Evolutionary conservation across 306 rosid genomes (phyloP).

Genomic region (Prunus kanzakura): DNA sequence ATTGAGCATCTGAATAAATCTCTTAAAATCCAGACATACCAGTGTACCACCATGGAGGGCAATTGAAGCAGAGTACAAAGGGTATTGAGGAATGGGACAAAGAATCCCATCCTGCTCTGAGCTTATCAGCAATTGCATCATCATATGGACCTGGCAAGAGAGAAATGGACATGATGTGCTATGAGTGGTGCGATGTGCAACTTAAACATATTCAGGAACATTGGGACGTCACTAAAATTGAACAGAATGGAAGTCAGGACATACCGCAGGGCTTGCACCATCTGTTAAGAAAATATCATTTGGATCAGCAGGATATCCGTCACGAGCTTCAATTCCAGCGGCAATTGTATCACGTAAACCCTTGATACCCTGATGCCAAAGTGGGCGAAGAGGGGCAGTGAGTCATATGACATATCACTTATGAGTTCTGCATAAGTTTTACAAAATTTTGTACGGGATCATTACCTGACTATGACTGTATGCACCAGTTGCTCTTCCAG

Average conservation of each 20-base stretch:
- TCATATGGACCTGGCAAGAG: slow-evolving; percentile 69
- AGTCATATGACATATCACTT: neutral
- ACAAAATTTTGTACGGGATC: slow-evolving; percentile 7
- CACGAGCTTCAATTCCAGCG: slow-evolving; percentile 81
- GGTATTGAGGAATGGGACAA: slow-evolving; percentile 95
- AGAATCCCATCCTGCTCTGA: slow-evolving; percentile 78
- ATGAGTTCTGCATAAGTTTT: neutral
- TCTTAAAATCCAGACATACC: slow-evolving; percentile 40
- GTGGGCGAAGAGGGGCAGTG: slow-evolving; percentile 12
- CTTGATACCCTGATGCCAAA: slow-evolving; percentile 61
- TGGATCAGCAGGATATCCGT: slow-evolving; percentile 75
- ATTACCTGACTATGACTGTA: slow-evolving; percentile 92
- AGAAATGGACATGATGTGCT: slow-evolving; percentile 5
- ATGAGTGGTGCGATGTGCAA: neutral
- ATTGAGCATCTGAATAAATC: neutral
- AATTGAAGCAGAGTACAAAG: slow-evolving; percentile 90
- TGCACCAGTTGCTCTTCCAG: slow-evolving; percentile 93
- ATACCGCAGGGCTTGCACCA: slow-evolving; percentile 93
- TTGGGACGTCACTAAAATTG: neutral
- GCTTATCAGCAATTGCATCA: slow-evolving; percentile 82
- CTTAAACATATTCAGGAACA: neutral
- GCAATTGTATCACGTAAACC: slow-evolving; percentile 85
- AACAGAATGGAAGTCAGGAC: neutral
- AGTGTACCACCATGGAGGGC: slow-evolving; percentile 83
- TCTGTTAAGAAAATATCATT: slow-evolving; percentile 84